These are phyloP conservation scores for Colletotrichum magnum DNA, from an alignment of 2,329 filamentous ascomycete species.

Conservation along the genomic window DNA sequence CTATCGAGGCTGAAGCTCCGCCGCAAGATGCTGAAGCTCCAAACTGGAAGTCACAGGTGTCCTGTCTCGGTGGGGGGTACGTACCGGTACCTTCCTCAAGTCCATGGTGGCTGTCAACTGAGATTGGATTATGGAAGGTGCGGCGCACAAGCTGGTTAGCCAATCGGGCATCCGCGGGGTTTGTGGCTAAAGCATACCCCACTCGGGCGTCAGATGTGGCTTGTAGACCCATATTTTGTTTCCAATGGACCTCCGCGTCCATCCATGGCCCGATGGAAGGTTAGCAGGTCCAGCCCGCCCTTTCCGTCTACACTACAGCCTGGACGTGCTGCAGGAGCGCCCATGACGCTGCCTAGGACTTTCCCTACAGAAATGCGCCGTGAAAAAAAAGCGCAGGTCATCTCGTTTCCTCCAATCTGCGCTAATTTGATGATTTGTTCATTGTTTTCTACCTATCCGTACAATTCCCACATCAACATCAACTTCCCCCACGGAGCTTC, in stretches of 20 bases:
- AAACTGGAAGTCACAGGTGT: constrained; percentile 4
- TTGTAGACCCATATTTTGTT: background rate
- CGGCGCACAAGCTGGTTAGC: too few relatives aligned
- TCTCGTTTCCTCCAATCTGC: background rate
- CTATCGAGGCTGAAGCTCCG: background rate
- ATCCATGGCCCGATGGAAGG: too few relatives aligned
- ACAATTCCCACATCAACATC: background rate
- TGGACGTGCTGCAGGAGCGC: too few relatives aligned
- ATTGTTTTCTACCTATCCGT: background rate
- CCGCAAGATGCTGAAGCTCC: constrained; percentile 9
- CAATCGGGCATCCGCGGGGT: too few relatives aligned
- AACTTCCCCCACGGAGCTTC: constrained; percentile 24
- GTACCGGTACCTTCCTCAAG: background rate
- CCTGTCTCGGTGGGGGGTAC: constrained; percentile 11
- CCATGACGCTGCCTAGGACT: background rate
- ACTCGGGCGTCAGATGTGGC: background rate
- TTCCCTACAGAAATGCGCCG: background rate
- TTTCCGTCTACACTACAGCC: too few relatives aligned
- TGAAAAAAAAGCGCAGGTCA: too few relatives aligned
- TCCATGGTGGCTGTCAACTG: too few relatives aligned
- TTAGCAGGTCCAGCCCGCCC: too few relatives aligned
- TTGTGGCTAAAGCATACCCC: too few relatives aligned
- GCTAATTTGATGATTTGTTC: constrained; percentile 5
- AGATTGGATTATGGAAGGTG: too few relatives aligned
- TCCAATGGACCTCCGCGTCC: too few relatives aligned